These are phyloP conservation scores for Mimosa pudica DNA, from an alignment of 306 rosid genomes.

Conservation along the genomic window DNA sequence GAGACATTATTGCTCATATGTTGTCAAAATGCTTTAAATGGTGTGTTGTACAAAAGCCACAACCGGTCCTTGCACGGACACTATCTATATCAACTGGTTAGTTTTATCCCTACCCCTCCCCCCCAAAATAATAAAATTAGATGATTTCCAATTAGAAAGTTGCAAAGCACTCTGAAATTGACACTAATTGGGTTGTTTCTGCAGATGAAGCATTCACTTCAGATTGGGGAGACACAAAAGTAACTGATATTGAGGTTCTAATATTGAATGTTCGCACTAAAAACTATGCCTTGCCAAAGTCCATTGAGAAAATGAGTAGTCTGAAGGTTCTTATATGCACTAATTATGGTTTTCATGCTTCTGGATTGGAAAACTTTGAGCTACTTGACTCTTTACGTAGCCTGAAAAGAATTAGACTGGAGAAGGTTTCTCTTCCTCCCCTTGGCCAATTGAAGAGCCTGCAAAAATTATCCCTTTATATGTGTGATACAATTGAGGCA, in stretches of 20 bases:
- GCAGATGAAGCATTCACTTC: conserved; percentile 54
- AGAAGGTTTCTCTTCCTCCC: conserved; percentile 53
- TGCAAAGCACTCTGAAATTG: not conserved
- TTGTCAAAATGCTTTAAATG: conserved; percentile 43
- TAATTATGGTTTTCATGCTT: conserved; percentile 39
- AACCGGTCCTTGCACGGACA: conserved; percentile 37
- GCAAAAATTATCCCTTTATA: conserved; percentile 53
- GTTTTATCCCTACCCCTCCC: conserved; percentile 21
- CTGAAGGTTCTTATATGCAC: conserved; percentile 56
- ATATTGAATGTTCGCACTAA: conserved; percentile 49
- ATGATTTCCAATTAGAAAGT: not conserved
- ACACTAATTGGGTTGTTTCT: conserved; percentile 28
- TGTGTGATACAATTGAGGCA: conserved; percentile 53
- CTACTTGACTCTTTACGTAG: conserved; percentile 36
- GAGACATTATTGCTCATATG: conserved; percentile 23
- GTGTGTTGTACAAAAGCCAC: conserved; percentile 33
- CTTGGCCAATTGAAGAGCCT: conserved; percentile 44
- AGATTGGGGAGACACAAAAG: conserved; percentile 38
- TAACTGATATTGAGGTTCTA: conserved; percentile 50
- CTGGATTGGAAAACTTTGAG: conserved; percentile 43
- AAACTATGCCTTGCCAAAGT: conserved; percentile 43
- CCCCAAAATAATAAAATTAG: not conserved
- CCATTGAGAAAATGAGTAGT: conserved; percentile 43
- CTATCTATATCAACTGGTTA: conserved; percentile 71
- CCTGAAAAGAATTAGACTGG: conserved; percentile 56